Percentiles rank a stretch among this genome's conserved stretches.
These are phyloP conservation scores for Gloeopeniophorella convolvens DNA, from an alignment of 768 basidiomycete species.

Conservation along the genomic window DNA sequence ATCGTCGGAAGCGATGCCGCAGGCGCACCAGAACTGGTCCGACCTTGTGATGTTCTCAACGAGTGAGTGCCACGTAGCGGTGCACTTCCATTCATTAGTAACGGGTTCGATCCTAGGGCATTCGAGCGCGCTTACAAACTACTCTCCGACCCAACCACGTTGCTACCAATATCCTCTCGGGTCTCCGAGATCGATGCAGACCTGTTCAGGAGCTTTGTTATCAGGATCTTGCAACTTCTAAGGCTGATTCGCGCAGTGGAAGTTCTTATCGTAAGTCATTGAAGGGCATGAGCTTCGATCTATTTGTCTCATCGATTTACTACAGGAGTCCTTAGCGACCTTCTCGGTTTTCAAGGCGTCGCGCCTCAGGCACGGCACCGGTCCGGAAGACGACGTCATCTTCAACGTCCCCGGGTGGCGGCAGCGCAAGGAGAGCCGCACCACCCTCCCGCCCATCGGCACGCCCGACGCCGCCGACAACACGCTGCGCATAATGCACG, in stretches of 20 bases:
- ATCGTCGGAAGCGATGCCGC: neutral
- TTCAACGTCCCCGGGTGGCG: conserved; percentile 14
- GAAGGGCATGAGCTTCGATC: too few relatives aligned
- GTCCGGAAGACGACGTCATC: conserved; percentile 10
- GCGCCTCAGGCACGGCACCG: neutral
- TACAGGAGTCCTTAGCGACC: neutral
- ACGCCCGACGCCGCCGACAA: neutral
- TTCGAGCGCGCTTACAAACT: conserved; percentile 2
- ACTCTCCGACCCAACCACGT: conserved; percentile 1
- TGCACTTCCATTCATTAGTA: neutral
- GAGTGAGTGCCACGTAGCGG: neutral
- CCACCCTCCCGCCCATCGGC: neutral
- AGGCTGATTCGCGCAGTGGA: conserved; percentile 4
- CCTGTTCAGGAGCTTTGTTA: conserved; percentile 3
- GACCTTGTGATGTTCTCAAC: conserved; percentile 1
- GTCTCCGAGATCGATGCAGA: conserved; percentile 3
- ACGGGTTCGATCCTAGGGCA: neutral
- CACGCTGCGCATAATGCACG: conserved; percentile 2
- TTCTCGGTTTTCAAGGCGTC: neutral
- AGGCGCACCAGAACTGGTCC: neutral
- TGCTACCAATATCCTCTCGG: neutral
- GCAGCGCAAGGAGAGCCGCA: neutral
- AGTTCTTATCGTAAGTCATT: conserved; percentile 1
- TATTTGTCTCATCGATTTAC: neutral
- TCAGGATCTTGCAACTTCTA: conserved; percentile 7